These are phyloP conservation scores for Mallotus repandus DNA, from an alignment of 441 rosid genomes.

Conservation along the genomic window DNA sequence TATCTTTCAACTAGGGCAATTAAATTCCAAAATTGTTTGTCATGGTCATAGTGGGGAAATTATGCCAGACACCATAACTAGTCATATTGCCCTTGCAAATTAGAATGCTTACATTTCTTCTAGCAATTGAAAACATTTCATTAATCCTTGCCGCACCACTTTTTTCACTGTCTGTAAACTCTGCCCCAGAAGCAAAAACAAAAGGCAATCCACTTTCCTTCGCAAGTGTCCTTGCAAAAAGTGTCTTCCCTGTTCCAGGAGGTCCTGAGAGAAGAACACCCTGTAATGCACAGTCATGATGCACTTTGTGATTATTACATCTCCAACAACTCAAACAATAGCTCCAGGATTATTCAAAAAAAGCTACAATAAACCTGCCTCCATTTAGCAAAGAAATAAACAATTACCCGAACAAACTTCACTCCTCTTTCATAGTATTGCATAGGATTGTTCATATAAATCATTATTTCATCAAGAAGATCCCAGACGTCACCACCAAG, in stretches of 20 bases:
- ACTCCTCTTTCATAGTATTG: constrained; percentile 83
- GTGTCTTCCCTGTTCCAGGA: constrained; percentile 99
- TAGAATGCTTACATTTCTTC: constrained; percentile 72
- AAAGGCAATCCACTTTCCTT: constrained; percentile 97
- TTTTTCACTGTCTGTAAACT: constrained; percentile 91
- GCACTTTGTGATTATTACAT: constrained; percentile 16
- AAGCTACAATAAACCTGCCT: background rate
- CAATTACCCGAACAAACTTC: constrained; percentile 85
- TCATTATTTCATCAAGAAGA: constrained; percentile 95
- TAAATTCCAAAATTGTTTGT: background rate
- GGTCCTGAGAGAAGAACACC: constrained; percentile 98
- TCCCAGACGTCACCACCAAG: constrained; percentile 99
- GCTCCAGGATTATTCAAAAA: background rate
- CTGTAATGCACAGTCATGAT: constrained; percentile 40
- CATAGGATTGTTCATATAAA: constrained; percentile 94
- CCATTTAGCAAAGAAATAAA: constrained; percentile 4
- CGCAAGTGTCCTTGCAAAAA: constrained; percentile 93
- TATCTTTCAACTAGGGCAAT: background rate
- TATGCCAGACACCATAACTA: background rate
- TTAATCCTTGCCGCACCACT: constrained; percentile 89
- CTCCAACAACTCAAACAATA: constrained; percentile 19
- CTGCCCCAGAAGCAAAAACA: constrained; percentile 97
- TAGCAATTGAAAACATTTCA: constrained; percentile 89
- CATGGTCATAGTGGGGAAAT: background rate
- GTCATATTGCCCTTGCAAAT: background rate